phyloP scores from a whole-genome alignment of 257 asterid genomes.

The Gynochthodes officinalis region DNA sequence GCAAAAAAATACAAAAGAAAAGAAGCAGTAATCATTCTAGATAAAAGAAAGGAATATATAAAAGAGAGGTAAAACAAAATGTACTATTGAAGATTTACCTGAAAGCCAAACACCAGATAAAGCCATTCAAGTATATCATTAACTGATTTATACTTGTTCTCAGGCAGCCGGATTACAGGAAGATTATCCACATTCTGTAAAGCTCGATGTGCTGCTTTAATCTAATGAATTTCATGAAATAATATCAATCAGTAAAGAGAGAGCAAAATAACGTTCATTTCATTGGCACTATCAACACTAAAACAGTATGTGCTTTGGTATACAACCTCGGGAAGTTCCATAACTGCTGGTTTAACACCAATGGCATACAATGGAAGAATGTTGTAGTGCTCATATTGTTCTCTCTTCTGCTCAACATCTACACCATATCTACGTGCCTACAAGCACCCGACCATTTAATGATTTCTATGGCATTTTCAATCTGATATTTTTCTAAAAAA shows the following conservation, averaged over 20 bases:
- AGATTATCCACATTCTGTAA: constrained; percentile 63
- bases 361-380: constrained; percentile 86
- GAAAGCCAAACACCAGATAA: constrained; percentile 86
- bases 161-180: constrained; percentile 57
- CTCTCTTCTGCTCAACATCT: constrained; percentile 87
- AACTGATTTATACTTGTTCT: constrained; percentile 48
- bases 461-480: not conserved
- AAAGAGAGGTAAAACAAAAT: not conserved
- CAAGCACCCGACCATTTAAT: constrained; percentile 19
- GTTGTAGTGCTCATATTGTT: constrained; percentile 79
- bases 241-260: constrained; percentile 11
- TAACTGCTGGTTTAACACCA: constrained; percentile 86
- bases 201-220: constrained; percentile 76
- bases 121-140: constrained; percentile 96
- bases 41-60: constrained; percentile 5
- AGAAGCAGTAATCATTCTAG: not conserved
- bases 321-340: constrained; percentile 95
- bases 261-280: not conserved
- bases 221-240: constrained; percentile 35
- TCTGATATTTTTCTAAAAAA: constrained; percentile 11
- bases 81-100: constrained; percentile 48
- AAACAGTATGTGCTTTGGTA: constrained; percentile 19
- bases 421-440: constrained; percentile 68
- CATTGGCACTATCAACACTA: not conserved
- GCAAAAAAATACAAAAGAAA: not conserved